These are phyloP conservation scores for Diaporthe humulicola DNA, from an alignment of 2,329 filamentous ascomycete species.

Conservation along the genomic window DNA sequence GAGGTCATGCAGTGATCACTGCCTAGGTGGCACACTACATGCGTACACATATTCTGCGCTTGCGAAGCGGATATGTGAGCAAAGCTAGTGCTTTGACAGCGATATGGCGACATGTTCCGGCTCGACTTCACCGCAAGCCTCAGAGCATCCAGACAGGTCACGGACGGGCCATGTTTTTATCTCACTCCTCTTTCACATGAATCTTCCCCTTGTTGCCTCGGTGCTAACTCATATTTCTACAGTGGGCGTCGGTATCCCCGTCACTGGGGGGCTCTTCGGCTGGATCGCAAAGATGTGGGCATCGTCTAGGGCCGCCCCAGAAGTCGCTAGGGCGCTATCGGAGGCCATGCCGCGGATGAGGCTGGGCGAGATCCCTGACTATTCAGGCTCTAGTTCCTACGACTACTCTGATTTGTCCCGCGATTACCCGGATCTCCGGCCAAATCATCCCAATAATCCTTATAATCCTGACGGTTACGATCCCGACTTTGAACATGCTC, in stretches of 20 bases:
- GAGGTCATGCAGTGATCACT: neutral
- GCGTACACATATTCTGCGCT: neutral
- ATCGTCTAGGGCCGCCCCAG: neutral
- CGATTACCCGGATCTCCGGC: too few species aligned
- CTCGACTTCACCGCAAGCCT: neutral
- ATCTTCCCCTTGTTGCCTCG: neutral
- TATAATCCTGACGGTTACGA: neutral
- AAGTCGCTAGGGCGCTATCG: too few species aligned
- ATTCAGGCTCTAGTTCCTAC: neutral
- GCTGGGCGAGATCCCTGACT: neutral
- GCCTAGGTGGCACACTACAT: neutral
- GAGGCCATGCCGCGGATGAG: neutral
- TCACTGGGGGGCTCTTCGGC: neutral
- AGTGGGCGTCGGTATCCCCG: neutral
- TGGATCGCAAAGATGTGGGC: neutral
- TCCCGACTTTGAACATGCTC: too few species aligned
- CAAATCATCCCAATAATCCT: too few species aligned
- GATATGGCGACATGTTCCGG: neutral
- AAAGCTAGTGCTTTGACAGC: neutral
- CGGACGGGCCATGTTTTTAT: neutral
- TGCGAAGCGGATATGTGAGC: neutral
- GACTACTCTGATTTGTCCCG: neutral
- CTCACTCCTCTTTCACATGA: neutral
- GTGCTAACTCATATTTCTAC: neutral
- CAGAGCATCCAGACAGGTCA: neutral